A percentile compares a stretch with the other conserved stretches of the same genome.
Conservation (phyloP, 306 rosid genomes). For the Trifolium fragiferum region DNA sequence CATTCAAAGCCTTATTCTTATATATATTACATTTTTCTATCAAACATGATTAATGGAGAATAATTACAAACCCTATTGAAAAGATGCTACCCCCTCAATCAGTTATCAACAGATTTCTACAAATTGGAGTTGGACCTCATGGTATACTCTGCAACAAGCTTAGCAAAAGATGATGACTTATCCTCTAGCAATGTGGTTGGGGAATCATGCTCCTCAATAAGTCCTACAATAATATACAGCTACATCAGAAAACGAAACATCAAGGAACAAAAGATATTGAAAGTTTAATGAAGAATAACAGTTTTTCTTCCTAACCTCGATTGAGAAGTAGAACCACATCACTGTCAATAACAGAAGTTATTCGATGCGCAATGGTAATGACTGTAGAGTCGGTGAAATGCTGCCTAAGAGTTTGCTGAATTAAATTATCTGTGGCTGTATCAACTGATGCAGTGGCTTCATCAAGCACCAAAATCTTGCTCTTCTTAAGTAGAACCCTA, state of each 20-base stretch:
- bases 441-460: slow-evolving; percentile 62
- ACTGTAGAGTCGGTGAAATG: slow-evolving; percentile 73
- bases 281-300: neutral
- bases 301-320: slow-evolving; percentile 56
- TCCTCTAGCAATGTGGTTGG: slow-evolving; percentile 72
- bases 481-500: slow-evolving; percentile 74
- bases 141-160: slow-evolving; percentile 82
- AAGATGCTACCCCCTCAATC: slow-evolving; percentile 3
- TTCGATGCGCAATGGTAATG: slow-evolving; percentile 83
- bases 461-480: slow-evolving; percentile 54
- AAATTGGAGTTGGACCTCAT: slow-evolving; percentile 58
- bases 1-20: slow-evolving; percentile 7
- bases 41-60: slow-evolving; percentile 5
- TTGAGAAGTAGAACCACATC: slow-evolving; percentile 85
- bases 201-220: slow-evolving; percentile 70
- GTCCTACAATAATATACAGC: slow-evolving; percentile 56
- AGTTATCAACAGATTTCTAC: slow-evolving; percentile 34
- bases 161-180: slow-evolving; percentile 76
- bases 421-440: slow-evolving; percentile 90
- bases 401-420: slow-evolving; percentile 70
- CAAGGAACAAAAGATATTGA: neutral
- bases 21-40: slow-evolving; percentile 22
- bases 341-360: slow-evolving; percentile 78
- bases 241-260: slow-evolving; percentile 16
- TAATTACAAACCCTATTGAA: slow-evolving; percentile 5